Evolutionary conservation across 805 yeast species (phyloP).

Genomic region (Candida piceae): DNA sequence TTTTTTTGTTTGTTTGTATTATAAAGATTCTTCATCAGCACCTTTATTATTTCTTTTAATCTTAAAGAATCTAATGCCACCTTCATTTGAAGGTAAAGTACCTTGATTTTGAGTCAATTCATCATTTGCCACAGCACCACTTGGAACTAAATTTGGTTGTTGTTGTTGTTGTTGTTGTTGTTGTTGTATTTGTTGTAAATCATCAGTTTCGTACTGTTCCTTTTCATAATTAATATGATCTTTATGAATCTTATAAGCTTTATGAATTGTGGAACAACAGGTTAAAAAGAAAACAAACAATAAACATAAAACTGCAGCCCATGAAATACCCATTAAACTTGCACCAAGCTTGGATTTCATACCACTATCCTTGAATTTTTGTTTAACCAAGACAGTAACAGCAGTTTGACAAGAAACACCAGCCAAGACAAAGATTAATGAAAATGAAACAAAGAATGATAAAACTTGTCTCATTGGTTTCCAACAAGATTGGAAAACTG

Average conservation of each 20-base stretch:
- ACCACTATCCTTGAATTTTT: constrained; percentile 52
- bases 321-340: constrained; percentile 53
- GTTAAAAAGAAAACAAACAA: constrained; percentile 46
- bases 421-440: constrained; percentile 49
- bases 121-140: constrained; percentile 15
- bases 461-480: constrained; percentile 48
- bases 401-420: constrained; percentile 75
- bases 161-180: constrained; percentile 18
- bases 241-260: constrained; percentile 48
- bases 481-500: constrained; percentile 54
- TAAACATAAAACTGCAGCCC: constrained; percentile 63
- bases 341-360: constrained; percentile 48
- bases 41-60: constrained; percentile 52
- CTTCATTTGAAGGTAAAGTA: constrained; percentile 33
- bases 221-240: constrained; percentile 30
- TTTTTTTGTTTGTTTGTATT: not conserved
- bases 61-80: constrained; percentile 74
- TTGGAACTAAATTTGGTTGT: constrained; percentile 23
- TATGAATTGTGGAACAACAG: constrained; percentile 45
- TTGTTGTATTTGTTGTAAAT: constrained; percentile 6
- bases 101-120: constrained; percentile 17
- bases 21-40: constrained; percentile 34
- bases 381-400: constrained; percentile 65
- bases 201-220: constrained; percentile 4
- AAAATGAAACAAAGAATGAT: constrained; percentile 46